Evolutionary conservation across 164 flowering plant species (phyloP), one percentile per base, ranked within the genome.

Genomic region (Taxillus chinensis): DNA sequence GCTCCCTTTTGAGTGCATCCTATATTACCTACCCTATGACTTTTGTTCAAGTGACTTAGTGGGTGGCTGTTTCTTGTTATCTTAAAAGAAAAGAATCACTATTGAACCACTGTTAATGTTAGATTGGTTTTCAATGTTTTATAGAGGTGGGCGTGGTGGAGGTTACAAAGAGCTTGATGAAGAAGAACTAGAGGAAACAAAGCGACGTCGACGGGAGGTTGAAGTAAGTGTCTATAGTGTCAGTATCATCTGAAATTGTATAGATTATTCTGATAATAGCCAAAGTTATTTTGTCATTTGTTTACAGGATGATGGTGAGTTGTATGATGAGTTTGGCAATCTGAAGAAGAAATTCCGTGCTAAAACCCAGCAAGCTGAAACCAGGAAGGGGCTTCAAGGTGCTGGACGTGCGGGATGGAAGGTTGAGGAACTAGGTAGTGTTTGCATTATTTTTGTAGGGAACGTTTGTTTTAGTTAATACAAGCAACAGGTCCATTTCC

Each of bases 131-230:
- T 63, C 45, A 14, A 56, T 57, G 17, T 40, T 59, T 38, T 64
- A 63, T 77, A 93, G 99, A 77, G 99, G 97, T 42, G 99, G 99
- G 39, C 87, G 97, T 61, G 99, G 81, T 66, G 99, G 97, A 64
- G 99, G 99, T 63, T 93, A 93, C 77, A 93, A 93, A 71, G 99
- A 93, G 72, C 87, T 93, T 64, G 99, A 93, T 79, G 99, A 90
- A 79, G 93, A 91, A 73, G 99, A 93, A 74, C 49, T 93, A 59
- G 97, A 89, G 79, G 99, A 90, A 77, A 91, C 90, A 6, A 89
- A 70, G 70, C 70, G 95, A 15, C 83, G 97, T 4, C 74, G 99
- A 51, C 77, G 81, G 59, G 97, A 87, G 72, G 97, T 97, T 70
- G 99, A 91, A 81, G 91, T 80, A 69, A 27, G 93, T 89, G 80